Base-by-base conservation (phyloP, 441 rosid genomes). In the Gossypium trilobum region DNA sequence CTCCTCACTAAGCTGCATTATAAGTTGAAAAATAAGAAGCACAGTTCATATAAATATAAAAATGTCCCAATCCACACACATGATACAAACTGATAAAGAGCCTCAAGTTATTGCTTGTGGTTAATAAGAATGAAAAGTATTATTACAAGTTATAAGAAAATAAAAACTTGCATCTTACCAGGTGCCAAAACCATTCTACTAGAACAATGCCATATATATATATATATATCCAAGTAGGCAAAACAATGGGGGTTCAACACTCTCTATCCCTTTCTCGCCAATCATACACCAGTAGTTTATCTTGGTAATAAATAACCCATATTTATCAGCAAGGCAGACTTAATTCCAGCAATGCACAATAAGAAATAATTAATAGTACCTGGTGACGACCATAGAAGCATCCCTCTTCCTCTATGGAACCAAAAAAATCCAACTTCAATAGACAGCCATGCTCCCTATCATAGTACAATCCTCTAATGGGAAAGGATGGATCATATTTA, bases 361-460 rank as follows among this genome's bases (percentile, higher is more conserved):
- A 33, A 36, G 5, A 77, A 25, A 14, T 44, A 65, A 76, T 33
- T 11, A 63, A 29, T 1, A 58, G 70, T 85, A 88, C 99, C 99
- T 90, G 91, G 72, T 82, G 87, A 57, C 89, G 94, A 66, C 99
- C 96, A 77, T 83, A 95, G 81, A 87, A 92, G 87, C 99, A 95
- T 48, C 99, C 99, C 72, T 92, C 93, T 22, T 86, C 90, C 83
- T 95, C 99, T 69, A 92, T 95, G 2, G 97, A 95, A 51, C 99
- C 99, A 83, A 95, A 95, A 83, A 95, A 95, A 84, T 95, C 99
- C 84, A 92, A 78, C 83, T 95, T 95, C 86, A 91, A 79, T 20
- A 95, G 96, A 71, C 92, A 95, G 0, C 94, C 97, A 60, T 86
- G 89, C 72, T 76, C 86, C 88, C 84, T 95, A 69, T 92, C 97